phyloP scores from a whole-genome alignment of 768 basidiomycete species.

The Boletus vermiculosoides region DNA sequence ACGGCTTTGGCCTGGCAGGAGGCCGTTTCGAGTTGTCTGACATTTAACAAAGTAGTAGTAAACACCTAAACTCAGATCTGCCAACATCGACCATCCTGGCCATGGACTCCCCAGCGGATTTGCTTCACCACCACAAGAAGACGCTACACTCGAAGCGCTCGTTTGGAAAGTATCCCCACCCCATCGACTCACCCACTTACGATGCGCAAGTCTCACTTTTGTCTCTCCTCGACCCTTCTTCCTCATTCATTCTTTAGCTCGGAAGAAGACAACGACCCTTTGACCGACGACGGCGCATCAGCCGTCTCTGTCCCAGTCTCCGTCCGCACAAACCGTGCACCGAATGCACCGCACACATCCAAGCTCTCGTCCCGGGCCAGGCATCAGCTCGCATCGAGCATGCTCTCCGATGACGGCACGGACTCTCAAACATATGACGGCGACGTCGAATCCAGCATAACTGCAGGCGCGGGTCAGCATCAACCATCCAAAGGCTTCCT shows the following conservation, averaged over 20 bases:
- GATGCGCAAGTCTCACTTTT: constrained; percentile 53
- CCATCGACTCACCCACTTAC: constrained; percentile 70
- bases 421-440: constrained; percentile 91
- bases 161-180: constrained; percentile 64
- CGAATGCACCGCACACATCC: constrained; percentile 24
- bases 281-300: constrained; percentile 71
- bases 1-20: neutral
- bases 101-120: constrained; percentile 27
- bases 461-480: constrained; percentile 48
- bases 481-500: constrained; percentile 28
- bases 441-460: constrained; percentile 79
- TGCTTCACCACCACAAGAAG: constrained; percentile 35
- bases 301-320: constrained; percentile 45
- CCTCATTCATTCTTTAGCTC: constrained; percentile 47
- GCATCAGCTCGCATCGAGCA: constrained; percentile 54
- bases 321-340: constrained; percentile 25
- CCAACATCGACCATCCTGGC: neutral
- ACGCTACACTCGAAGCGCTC: constrained; percentile 53
- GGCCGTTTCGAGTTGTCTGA: neutral
- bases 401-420: constrained; percentile 68
- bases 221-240: constrained; percentile 4
- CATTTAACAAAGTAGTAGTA: no score
- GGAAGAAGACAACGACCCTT: constrained; percentile 85
- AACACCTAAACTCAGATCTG: no score
- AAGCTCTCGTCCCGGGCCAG: constrained; percentile 32